Percentiles rank a stretch among this genome's conserved stretches.
Evolutionary conservation across 805 yeast genomes (phyloP).

Genomic region (Danielozyma ontarioensis): DNA sequence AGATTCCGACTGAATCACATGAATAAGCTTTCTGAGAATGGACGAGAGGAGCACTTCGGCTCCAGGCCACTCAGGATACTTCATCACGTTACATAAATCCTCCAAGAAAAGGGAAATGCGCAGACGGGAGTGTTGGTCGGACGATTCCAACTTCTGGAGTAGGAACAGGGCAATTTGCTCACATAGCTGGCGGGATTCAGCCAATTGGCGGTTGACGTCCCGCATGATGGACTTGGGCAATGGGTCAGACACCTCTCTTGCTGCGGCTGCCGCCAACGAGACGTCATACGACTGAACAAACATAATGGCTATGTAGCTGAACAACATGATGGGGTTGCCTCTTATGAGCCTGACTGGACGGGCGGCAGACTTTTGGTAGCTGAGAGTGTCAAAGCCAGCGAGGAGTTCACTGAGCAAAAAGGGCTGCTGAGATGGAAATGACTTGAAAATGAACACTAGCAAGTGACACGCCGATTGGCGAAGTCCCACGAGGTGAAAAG

Average conservation of each 20-base stretch:
- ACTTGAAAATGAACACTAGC: slow-evolving; percentile 32
- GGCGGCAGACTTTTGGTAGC: slow-evolving; percentile 39
- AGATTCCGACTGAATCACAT: slow-evolving; percentile 32
- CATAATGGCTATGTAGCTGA: neutral
- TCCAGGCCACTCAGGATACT: slow-evolving; percentile 58
- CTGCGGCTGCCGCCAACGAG: neutral
- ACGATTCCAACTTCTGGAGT: neutral
- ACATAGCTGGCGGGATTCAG: neutral
- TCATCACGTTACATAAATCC: slow-evolving; percentile 49
- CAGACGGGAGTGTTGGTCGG: neutral
- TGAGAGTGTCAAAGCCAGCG: slow-evolving; percentile 44
- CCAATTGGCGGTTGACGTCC: too few species aligned
- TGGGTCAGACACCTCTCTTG: too few species aligned
- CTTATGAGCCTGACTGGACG: slow-evolving; percentile 38
- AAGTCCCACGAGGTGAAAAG: too few species aligned
- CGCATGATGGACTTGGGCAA: too few species aligned
- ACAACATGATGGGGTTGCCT: slow-evolving; percentile 22
- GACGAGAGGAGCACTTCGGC: slow-evolving; percentile 47
- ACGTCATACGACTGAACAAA: neutral
- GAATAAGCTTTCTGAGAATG: slow-evolving; percentile 39
- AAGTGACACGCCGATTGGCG: slow-evolving; percentile 18
- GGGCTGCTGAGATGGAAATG: slow-evolving; percentile 46
- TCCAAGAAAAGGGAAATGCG: slow-evolving; percentile 32
- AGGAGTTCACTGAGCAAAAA: slow-evolving; percentile 61
- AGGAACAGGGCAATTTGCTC: neutral